Conservation (phyloP, 768 basidiomycete species). For the Rhodotorula kratochvilovae region DNA sequence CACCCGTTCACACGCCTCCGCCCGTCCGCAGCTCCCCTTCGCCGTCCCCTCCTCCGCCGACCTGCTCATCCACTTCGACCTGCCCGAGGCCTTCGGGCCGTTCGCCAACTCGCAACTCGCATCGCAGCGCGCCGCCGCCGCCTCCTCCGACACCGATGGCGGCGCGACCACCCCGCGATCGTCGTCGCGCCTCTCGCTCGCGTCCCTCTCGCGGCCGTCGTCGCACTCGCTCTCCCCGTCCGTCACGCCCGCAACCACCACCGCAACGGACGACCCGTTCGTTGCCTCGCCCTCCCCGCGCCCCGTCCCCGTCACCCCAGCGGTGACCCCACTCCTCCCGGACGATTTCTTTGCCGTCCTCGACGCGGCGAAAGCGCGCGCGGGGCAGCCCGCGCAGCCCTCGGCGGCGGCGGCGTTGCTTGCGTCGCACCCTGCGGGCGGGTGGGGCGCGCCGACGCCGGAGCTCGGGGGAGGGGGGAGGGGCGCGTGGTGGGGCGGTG, state of each 20-base stretch:
- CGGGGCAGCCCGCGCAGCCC: background rate
- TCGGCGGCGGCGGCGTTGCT: background rate
- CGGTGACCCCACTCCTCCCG: constrained; percentile 29
- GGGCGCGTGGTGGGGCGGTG: background rate
- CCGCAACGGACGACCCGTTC: background rate
- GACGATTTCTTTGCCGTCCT: constrained; percentile 39
- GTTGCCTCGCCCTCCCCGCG: background rate
- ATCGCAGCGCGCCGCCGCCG: background rate
- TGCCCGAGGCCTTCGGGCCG: constrained; percentile 32
- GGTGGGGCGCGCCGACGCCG: background rate
- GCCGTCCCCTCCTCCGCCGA: constrained; percentile 34
- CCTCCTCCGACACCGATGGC: background rate
- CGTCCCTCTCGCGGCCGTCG: background rate
- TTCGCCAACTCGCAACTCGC: background rate
- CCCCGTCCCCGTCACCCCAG: background rate
- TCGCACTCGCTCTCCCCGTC: background rate
- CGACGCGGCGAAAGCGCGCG: constrained; percentile 24
- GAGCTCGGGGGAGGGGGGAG: background rate
- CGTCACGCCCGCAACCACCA: background rate
- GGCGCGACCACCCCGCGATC: constrained; percentile 20
- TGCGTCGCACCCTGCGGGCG: background rate
- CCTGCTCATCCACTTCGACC: constrained; percentile 34
- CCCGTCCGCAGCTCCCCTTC: constrained; percentile 40
- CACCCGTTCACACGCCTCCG: too few species aligned
- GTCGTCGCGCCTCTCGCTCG: constrained; percentile 19